Base-by-base conservation (phyloP, 495 filamentous ascomycete genomes). In the Xylaria acuta region DNA sequence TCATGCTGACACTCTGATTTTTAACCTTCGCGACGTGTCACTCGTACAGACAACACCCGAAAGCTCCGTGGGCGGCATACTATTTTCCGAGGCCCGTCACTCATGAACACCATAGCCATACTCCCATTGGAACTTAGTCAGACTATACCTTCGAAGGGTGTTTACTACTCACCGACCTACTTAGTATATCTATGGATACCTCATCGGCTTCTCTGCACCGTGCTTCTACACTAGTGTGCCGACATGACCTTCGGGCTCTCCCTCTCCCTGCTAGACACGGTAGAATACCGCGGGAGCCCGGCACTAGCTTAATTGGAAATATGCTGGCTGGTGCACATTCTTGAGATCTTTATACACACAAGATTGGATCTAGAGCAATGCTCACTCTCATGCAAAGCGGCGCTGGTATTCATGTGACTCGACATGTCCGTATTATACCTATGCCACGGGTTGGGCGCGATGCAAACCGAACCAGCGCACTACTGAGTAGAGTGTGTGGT, bases 251-350 rank as follows among this genome's bases (percentile, higher is more conserved):
- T 60, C 58, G 34, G 34, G 58, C 58, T 60, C 58, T 60, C 58
- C 58, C 58, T 60, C n/a, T 60, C 58, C 58, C 56, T 59, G 32
- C 56, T 59, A 38, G 56, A n/a, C 56, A 59, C 56, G 58, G 58
- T 34, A 22, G 12, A 60, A 38, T 38, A 36, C 34, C 58, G 12
- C 34, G 4, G 6, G 6, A 20, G 58, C 8, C 20, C 20, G n/a
- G 18, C 34, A 38, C 58, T 40, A 60, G 58, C 34, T 38, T 22
- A n/a, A n/a, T 3, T n/a, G 1, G 51, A 54, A 60, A 11, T 11
- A 60, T 40, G 8, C 34, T 58, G 18, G 27, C n/a, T 30, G 14
- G 25, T 58, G 53, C 53, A 12, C 32, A 56, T 56, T 56, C 53
- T 56, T 56, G 27, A 56, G 51, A 30, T 18, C 51, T 56, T 30